A percentile compares a stretch with the other conserved stretches of the same genome.
Evolutionary conservation across 352 stramenopile species (phyloP).

Genomic region (Phytophthora constricta): DNA sequence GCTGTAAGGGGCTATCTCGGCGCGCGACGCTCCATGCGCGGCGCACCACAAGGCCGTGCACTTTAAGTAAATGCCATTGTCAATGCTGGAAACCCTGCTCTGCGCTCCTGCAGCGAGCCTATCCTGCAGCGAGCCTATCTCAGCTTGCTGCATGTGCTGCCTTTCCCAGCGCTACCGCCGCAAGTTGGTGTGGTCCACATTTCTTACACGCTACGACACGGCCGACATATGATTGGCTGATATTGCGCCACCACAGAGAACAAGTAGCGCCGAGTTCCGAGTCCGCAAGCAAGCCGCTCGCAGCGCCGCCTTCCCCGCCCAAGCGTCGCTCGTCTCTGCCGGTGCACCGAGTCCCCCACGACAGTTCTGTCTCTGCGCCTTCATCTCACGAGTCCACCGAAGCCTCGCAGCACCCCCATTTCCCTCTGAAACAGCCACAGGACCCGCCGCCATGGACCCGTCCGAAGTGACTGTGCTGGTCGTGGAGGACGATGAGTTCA

Average conservation of each 20-base stretch:
- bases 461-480: conserved; percentile 90
- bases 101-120: too few species aligned
- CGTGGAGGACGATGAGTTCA: conserved; percentile 91
- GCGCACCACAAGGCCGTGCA: too few species aligned
- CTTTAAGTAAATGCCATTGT: too few species aligned
- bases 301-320: background rate
- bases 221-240: too few species aligned
- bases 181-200: background rate
- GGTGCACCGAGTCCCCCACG: background rate
- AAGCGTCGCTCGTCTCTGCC: conserved; percentile 34
- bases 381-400: background rate
- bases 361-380: background rate
- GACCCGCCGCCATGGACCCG: conserved; percentile 63
- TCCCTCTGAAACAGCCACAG: background rate
- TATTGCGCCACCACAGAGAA: background rate
- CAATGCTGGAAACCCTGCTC: too few species aligned
- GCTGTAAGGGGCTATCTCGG: too few species aligned
- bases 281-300: too few species aligned
- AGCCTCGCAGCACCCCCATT: background rate
- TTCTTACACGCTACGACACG: too few species aligned
- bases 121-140: background rate
- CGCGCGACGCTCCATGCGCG: too few species aligned
- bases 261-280: too few species aligned
- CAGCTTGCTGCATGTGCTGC: too few species aligned
- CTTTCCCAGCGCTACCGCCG: background rate